Percentiles rank a stretch among this genome's conserved stretches.
Evolutionary conservation across 352 stramenopile genomes (phyloP).

Genomic region (Globisporangium nagaii): DNA sequence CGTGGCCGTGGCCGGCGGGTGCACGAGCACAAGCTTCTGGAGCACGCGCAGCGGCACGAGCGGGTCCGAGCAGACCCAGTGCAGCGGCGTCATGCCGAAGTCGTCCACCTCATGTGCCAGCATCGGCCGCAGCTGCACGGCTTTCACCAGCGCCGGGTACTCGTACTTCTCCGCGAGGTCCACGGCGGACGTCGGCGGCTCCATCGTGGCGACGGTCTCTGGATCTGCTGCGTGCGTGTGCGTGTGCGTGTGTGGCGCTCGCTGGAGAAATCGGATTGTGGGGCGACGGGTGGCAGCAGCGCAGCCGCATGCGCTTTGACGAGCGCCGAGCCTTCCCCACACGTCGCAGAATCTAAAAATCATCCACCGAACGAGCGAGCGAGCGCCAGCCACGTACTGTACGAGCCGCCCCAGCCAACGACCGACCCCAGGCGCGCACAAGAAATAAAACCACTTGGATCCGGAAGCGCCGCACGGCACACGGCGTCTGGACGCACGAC

Average conservation of each 20-base stretch:
- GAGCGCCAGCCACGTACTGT: too few species aligned
- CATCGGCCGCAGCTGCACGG: conserved; percentile 31
- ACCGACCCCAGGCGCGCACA: too few species aligned
- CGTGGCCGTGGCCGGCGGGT: conserved; percentile 28
- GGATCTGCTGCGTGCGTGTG: neutral
- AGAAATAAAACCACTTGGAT: too few species aligned
- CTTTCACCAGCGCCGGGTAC: conserved; percentile 36
- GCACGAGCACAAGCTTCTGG: conserved; percentile 47
- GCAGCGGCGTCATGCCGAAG: conserved; percentile 83
- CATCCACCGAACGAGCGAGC: too few species aligned
- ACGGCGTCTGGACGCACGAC: too few species aligned
- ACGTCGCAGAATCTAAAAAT: too few species aligned
- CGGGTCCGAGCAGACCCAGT: conserved; percentile 79
- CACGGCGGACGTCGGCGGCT: conserved; percentile 17
- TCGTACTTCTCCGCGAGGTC: conserved; percentile 40
- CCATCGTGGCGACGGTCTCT: neutral
- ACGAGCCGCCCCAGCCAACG: too few species aligned
- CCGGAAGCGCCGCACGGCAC: too few species aligned
- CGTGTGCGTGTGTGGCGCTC: neutral
- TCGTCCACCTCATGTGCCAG: conserved; percentile 40
- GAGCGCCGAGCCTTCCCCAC: too few species aligned
- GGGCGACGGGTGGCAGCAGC: too few species aligned
- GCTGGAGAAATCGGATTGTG: neutral
- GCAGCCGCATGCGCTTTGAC: too few species aligned
- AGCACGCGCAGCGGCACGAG: conserved; percentile 61